phyloP scores from a whole-genome alignment of 352 stramenopile genomes.

The Hyphochytrium catenoides region DNA sequence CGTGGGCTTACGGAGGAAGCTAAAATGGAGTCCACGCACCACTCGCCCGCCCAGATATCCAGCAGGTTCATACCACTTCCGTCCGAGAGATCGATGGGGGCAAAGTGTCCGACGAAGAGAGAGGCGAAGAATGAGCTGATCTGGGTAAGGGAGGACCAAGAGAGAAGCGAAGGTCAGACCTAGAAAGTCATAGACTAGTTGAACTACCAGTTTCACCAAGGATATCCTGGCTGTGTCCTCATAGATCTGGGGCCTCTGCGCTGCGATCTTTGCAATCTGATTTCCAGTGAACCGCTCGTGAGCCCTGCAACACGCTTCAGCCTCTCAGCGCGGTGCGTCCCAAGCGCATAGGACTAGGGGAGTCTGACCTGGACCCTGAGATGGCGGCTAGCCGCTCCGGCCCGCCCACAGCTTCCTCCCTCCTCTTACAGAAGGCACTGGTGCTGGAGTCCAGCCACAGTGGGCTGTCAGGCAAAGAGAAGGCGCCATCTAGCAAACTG shows the following conservation, averaged over 20 bases:
- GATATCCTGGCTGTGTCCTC: conserved; percentile 10
- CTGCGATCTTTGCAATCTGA: conserved; percentile 18
- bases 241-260: conserved; percentile 7
- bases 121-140: conserved; percentile 40
- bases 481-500: conserved; percentile 3
- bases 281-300: conserved; percentile 57
- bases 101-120: conserved; percentile 28
- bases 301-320: too few species aligned
- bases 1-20: too few species aligned
- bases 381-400: conserved; percentile 26
- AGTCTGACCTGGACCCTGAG: conserved; percentile 40
- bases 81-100: conserved; percentile 43
- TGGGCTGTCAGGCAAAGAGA: conserved; percentile 33
- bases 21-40: too few species aligned
- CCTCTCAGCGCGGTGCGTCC: too few species aligned
- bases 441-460: conserved; percentile 65
- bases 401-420: conserved; percentile 31
- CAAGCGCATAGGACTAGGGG: too few species aligned
- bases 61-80: conserved; percentile 58
- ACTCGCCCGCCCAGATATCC: conserved; percentile 25
- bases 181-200: too few species aligned
- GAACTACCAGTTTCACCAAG: too few species aligned
- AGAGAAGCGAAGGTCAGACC: too few species aligned
- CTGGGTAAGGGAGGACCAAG: too few species aligned
- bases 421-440: conserved; percentile 18